Percentiles rank a stretch among this genome's conserved stretches.
Conservation (phyloP, 352 stramenopile genomes). For the Phytophthora quininea region DNA sequence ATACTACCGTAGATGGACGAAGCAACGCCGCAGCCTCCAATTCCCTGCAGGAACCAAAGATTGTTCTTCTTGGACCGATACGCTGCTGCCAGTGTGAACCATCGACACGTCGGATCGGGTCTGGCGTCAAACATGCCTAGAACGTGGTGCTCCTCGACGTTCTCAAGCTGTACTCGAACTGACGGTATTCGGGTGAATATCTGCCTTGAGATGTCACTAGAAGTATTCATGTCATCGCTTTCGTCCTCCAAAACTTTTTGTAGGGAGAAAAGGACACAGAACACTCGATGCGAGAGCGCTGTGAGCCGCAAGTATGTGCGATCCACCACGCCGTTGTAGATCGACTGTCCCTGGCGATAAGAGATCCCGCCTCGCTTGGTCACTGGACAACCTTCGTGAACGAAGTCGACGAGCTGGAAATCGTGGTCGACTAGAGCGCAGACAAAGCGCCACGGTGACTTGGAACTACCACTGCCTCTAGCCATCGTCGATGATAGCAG, state of each 20-base stretch:
- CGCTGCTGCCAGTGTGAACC: conserved; percentile 55
- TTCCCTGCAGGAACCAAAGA: conserved; percentile 55
- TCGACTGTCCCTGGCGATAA: conserved; percentile 52
- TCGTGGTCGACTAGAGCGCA: conserved; percentile 64
- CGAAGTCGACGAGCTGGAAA: conserved; percentile 66
- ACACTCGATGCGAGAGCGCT: conserved; percentile 45
- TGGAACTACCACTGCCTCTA: conserved; percentile 17
- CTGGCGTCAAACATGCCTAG: conserved; percentile 55
- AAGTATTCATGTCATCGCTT: conserved; percentile 1
- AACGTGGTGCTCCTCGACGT: conserved; percentile 48
- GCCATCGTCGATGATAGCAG: conserved; percentile 52
- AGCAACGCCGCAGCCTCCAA: conserved; percentile 45
- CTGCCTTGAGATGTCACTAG: background rate
- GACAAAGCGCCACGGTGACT: conserved; percentile 59
- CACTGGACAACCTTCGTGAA: conserved; percentile 54
- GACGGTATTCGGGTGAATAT: conserved; percentile 4
- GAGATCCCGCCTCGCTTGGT: conserved; percentile 35
- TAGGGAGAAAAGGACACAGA: conserved; percentile 62
- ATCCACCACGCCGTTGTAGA: conserved; percentile 57
- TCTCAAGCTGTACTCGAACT: conserved; percentile 57
- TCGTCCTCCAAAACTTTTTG: conserved; percentile 37
- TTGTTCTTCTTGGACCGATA: conserved; percentile 61
- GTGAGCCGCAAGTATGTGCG: conserved; percentile 49
- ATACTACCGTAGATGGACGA: conserved; percentile 57
- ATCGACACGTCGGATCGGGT: conserved; percentile 38